Evolutionary conservation across 1,284 basidiomycete genomes (phyloP), one percentile per base, ranked within the genome.

Genomic region (Neolentinus lepideus): DNA sequence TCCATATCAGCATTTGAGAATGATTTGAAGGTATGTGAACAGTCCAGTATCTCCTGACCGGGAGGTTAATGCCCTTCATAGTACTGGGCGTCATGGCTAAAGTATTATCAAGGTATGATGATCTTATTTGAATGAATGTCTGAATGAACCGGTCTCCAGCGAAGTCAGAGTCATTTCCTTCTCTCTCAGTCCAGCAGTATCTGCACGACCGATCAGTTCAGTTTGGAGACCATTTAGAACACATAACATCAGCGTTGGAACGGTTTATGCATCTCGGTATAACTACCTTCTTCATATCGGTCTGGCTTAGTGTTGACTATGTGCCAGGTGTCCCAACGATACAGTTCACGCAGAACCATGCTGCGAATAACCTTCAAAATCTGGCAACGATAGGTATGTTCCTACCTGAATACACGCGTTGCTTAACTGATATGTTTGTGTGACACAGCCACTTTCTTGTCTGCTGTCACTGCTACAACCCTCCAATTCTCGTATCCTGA

Each of bases 401-500:
- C 12, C n/a, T 4, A 46, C 10, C 16, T 46, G 24, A 19, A 16
- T 6, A 10, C 24, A 25, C 43, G 4, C 10, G 4, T 19, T 4
- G 19, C 24, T 6, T 4, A 10, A 46, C 24, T 19, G 10, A 46
- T 25, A 19, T 21, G 24, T 46, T 25, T 46, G 24, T 46, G n/a
- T n/a, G n/a, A n/a, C n/a, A n/a, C 43, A 46, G 43, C 43, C 24
- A 46, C 43, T 16, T 46, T 46, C 16, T 24, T 46, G 43, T 46
- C 38, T 43, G 53, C 53, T 19, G 53, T 54, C 11, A 54, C 53
- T 16, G 56, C 56, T 14, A 57, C 56, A 19, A 52, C 53, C 10
- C 45, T 53, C 16, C 56, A 57, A 47, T 57, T 48, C 25, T 54
- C 56, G 53, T 57, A 47, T 27, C 52, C 43, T 46, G 9, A 46